A percentile compares a stretch with the other conserved stretches of the same genome.
These are phyloP conservation scores for Calonectria naviculata DNA, from an alignment of 2,329 filamentous ascomycete species.

Conservation along the genomic window DNA sequence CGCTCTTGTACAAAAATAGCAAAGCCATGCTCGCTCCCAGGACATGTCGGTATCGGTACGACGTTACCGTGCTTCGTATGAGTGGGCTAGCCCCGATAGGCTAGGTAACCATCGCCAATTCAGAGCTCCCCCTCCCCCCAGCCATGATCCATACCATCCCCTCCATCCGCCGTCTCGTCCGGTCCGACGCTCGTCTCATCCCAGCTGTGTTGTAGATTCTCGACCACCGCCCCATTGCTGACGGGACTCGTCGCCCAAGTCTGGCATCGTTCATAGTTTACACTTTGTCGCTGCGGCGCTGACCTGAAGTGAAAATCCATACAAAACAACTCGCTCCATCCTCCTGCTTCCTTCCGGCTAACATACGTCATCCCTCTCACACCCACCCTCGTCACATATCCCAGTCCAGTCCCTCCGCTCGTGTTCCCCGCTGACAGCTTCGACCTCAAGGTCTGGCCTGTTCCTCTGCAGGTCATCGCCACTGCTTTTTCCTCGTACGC, in stretches of 20 bases:
- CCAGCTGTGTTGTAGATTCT: conserved; percentile 8
- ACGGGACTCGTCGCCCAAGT: neutral
- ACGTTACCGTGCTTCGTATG: conserved; percentile 13
- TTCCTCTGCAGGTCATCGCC: conserved; percentile 14
- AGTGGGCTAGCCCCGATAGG: conserved; percentile 10
- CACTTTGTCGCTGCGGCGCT: neutral
- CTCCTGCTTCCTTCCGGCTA: neutral
- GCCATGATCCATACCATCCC: conserved; percentile 5
- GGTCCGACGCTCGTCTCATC: conserved; percentile 9
- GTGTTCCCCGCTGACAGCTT: conserved; percentile 26
- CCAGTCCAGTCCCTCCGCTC: conserved; percentile 13
- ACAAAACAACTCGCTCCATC: neutral
- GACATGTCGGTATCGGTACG: neutral
- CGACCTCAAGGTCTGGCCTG: conserved; percentile 12
- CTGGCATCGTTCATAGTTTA: neutral
- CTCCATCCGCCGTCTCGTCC: neutral
- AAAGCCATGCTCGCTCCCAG: neutral
- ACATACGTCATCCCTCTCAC: conserved; percentile 25
- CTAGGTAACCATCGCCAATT: conserved; percentile 15
- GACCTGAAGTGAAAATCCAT: conserved; percentile 1
- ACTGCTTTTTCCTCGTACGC: neutral
- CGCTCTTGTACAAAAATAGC: conserved; percentile 11
- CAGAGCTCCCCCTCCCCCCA: conserved; percentile 8
- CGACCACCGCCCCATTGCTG: conserved; percentile 6
- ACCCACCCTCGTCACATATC: conserved; percentile 16